Base-by-base conservation (phyloP, 208 protist genomes). In the Crithidia mellificae region DNA sequence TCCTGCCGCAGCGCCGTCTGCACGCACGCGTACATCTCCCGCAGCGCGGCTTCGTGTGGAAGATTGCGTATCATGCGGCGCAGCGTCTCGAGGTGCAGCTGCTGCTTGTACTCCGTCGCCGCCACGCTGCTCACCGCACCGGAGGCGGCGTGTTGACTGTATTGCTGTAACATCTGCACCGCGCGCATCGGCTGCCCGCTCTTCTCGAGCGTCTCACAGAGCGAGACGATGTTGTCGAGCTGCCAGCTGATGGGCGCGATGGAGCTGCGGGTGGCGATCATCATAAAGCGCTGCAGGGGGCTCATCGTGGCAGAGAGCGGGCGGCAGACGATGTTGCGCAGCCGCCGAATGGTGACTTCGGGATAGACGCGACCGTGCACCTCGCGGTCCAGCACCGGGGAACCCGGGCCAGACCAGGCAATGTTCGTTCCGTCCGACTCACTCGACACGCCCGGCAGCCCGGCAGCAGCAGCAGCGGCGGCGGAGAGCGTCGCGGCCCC, bases 201-300 rank as follows among this genome's bases (percentile, higher is more conserved):
- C 51, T 80, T 70, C 65, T 85, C 83, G 49, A 96, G 84, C 38
- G 74, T 74, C 76, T 93, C 87, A 24, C 76, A 79, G 24, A 96
- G 46, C 19, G 88, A 66, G 30, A 90, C 68, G 52, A 96, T 86
- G 65, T 91, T 93, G 27, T 80, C 65, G 12, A 87, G 58, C 75
- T 96, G 90, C 87, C 86, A 92, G 56, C 82, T 64, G 6, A 83
- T 74, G 17, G 87, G 84, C 14, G 84, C 78, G 17, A 96, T 74
- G 47, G 85, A 80, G 66, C 81, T 88, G 44, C 90, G 90, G 6
- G 85, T 65, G 7, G 87, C 74, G 57, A 96, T 88, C 17, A 79
- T 83, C 68, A 84, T 64, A 65, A 91, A 86, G 30, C 77, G 84
- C 63, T 96, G 90, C 30, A 92, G 68, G 8, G 86, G 73, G 5